Evolutionary conservation across 495 filamentous ascomycete species (phyloP), one percentile per base, ranked within the genome.

Genomic region (Immersiella caudata): DNA sequence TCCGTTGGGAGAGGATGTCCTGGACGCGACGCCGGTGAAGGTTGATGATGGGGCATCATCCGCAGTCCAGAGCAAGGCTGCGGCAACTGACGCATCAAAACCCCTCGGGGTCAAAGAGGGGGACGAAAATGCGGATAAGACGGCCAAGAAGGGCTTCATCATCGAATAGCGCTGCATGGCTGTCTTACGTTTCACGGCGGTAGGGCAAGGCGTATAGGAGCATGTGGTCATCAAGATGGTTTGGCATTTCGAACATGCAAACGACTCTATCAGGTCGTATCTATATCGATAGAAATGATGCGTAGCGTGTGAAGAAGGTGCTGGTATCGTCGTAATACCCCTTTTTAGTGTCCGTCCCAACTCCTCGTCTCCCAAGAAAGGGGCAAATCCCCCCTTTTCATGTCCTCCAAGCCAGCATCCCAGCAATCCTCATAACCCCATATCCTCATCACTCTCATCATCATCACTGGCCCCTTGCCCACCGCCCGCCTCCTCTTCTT

Each of bases 401-500:
- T 51, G 7, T 21, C 29, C 46, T 1, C 18, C 9, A 51, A 52
- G 18, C 0, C 52, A 27, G 25, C 25, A 1, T 50, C 21, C 2
- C 40, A 40, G 1, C 18, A 24, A 52, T 20, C 12, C 24, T 70
- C 55, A 72, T 16, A 72, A 65, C 35, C 70, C 70, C 70, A 72
- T 72, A 16, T 72, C 70, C 18, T 72, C 70, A 64, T 72, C 70
- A 65, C 70, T 72, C 36, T 51, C 67, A 76, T 82, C 77, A 64
- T 81, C 84, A 56, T 67, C 74, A 1, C 67, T 75, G n/a, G 8
- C 59, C 6, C 29, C 35, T 18, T 33, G 24, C 5, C 70, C 77
- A 0, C 70, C 76, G 0, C 73, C 63, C 75, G 85, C 81, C 60
- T 82, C 83, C 65, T 88, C 88, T 68, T 81, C 78, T 69, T 88